A percentile compares a stretch with the other conserved stretches of the same genome.
Conservation (phyloP, 306 rosid genomes). For the Astragalus membranaceus region DNA sequence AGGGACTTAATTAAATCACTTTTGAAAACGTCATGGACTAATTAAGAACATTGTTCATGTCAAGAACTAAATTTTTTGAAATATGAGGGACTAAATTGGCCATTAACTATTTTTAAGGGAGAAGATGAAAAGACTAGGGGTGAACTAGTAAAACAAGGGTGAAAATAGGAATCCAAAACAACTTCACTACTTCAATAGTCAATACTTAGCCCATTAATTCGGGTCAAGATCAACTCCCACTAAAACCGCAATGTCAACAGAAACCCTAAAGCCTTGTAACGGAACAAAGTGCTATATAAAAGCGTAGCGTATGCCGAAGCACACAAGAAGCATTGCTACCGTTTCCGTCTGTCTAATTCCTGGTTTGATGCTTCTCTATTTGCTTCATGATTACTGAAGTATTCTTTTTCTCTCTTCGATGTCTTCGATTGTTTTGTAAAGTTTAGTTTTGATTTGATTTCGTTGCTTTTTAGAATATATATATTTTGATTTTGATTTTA, state of each 20-base stretch:
- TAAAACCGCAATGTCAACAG: neutral
- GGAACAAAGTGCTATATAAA: slow-evolving; percentile 12
- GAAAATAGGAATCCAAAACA: neutral
- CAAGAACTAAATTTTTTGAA: too few relatives aligned
- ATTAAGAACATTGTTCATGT: too few relatives aligned
- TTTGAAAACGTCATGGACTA: too few relatives aligned
- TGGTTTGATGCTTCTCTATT: neutral
- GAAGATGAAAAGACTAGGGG: too few relatives aligned
- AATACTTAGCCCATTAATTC: neutral
- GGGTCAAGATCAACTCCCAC: neutral
- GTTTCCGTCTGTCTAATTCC: neutral
- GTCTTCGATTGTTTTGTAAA: neutral
- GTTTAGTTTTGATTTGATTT: neutral
- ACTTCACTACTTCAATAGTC: too few relatives aligned
- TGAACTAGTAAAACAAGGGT: neutral
- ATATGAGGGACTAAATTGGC: too few relatives aligned
- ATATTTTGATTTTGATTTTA: too few relatives aligned
- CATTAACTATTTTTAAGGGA: too few relatives aligned
- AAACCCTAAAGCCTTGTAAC: slow-evolving; percentile 19
- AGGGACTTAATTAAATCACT: too few relatives aligned
- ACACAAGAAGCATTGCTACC: neutral
- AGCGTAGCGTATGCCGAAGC: neutral
- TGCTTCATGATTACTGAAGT: neutral
- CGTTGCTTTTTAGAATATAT: neutral
- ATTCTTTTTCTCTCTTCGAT: too few relatives aligned